phyloP scores from a whole-genome alignment of 1,139 yeast genomes.

The Geotrichum citri-aurantii region DNA sequence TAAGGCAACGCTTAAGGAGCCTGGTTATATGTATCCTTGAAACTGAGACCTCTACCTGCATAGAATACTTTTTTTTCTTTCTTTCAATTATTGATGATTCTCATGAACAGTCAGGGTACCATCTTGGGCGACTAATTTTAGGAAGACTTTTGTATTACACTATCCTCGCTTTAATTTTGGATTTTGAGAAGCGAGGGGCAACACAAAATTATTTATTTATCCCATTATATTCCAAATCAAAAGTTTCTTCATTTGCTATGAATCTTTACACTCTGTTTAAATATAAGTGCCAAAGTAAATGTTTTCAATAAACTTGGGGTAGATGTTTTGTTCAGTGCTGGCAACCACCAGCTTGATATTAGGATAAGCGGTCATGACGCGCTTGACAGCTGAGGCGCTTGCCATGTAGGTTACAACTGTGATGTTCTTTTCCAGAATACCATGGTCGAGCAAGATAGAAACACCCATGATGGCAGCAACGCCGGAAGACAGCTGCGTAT shows the following conservation, averaged over 20 bases:
- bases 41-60: neutral
- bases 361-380: constrained; percentile 71
- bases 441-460: constrained; percentile 79
- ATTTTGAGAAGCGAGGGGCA: too few relatives aligned
- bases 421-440: constrained; percentile 57
- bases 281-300: constrained; percentile 69
- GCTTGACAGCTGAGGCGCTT: constrained; percentile 74
- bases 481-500: constrained; percentile 86
- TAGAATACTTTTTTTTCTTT: neutral
- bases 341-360: constrained; percentile 65
- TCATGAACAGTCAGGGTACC: neutral
- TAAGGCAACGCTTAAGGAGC: constrained; percentile 1
- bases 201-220: too few relatives aligned
- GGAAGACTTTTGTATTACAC: too few relatives aligned
- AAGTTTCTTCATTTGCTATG: neutral
- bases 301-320: constrained; percentile 69
- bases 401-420: constrained; percentile 66
- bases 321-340: constrained; percentile 39
- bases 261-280: neutral
- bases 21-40: constrained; percentile 4
- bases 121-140: too few relatives aligned
- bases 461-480: constrained; percentile 95
- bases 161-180: too few relatives aligned
- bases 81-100: neutral
- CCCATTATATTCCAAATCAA: neutral